A percentile compares a stretch with the other conserved stretches of the same genome.
These are phyloP conservation scores for Candida nemodendra DNA, from an alignment of 805 yeast genomes.

Conservation along the genomic window DNA sequence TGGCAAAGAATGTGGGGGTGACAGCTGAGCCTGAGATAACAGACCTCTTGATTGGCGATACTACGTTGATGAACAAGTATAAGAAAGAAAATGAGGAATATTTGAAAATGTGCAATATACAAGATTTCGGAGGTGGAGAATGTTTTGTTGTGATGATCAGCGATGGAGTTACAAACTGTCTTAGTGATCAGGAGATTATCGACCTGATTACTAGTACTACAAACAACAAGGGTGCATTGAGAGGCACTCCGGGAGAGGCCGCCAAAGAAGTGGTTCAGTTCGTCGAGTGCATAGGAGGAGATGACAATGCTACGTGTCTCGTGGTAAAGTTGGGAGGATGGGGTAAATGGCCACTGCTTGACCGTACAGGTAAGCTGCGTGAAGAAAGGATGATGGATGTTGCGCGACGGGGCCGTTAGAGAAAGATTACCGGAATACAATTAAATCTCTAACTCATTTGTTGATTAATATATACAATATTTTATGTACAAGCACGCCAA, in stretches of 20 bases:
- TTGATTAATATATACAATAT: conserved; percentile 1
- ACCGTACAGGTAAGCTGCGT: conserved; percentile 78
- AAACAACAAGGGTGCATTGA: conserved; percentile 59
- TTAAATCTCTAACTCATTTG: neutral
- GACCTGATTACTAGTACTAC: conserved; percentile 76
- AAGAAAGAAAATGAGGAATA: conserved; percentile 23
- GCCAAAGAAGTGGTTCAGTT: conserved; percentile 83
- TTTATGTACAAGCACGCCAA: conserved; percentile 11
- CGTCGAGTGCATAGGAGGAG: conserved; percentile 84
- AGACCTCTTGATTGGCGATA: conserved; percentile 66
- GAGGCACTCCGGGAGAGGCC: conserved; percentile 81
- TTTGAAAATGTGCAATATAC: conserved; percentile 18
- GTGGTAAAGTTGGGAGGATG: conserved; percentile 82
- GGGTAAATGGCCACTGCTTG: conserved; percentile 89
- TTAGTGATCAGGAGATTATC: conserved; percentile 87
- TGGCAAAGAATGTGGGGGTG: conserved; percentile 79
- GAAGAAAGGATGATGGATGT: conserved; percentile 54
- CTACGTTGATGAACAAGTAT: conserved; percentile 36
- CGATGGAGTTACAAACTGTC: conserved; percentile 82
- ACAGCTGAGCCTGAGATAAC: conserved; percentile 89
- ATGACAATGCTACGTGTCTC: conserved; percentile 93
- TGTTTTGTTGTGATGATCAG: conserved; percentile 77
- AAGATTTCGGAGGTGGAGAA: conserved; percentile 76
- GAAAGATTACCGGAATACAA: neutral
- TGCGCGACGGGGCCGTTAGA: conserved; percentile 15